A percentile compares a stretch with the other conserved stretches of the same genome.
These are phyloP conservation scores for Grosmannia clavigera DNA, from an alignment of 2,329 filamentous ascomycete genomes.

Conservation along the genomic window DNA sequence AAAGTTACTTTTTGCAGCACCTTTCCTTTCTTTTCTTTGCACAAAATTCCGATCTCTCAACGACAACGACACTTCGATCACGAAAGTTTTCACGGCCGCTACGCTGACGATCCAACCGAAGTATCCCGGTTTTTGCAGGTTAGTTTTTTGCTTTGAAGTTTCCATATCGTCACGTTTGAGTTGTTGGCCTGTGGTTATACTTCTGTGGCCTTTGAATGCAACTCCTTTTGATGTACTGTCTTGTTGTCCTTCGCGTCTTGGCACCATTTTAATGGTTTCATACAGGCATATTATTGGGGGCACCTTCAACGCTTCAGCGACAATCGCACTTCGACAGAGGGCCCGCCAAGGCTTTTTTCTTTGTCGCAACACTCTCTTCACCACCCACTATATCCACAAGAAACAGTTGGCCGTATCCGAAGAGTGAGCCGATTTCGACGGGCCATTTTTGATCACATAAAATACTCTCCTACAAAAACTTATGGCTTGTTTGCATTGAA, in stretches of 20 bases:
- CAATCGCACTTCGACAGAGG: neutral
- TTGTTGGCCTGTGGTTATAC: no score
- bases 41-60: neutral
- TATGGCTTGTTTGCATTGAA: constrained; percentile 19
- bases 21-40: neutral
- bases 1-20: neutral
- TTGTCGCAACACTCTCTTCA: no score
- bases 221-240: no score
- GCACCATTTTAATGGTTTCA: no score
- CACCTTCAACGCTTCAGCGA: neutral
- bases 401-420: no score
- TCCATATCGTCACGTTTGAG: neutral
- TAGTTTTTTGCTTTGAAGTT: neutral
- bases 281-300: neutral
- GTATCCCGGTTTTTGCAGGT: neutral
- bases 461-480: constrained; percentile 21
- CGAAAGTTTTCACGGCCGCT: neutral
- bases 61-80: neutral
- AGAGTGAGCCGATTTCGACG: neutral
- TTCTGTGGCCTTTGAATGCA: no score
- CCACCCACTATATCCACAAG: no score
- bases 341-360: neutral
- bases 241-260: no score
- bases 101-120: neutral
- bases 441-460: constrained; percentile 4